A percentile compares a stretch with the other conserved stretches of the same genome.
Evolutionary conservation across 176 grass and related monocot genomes (phyloP).

Genomic region (Triticum timopheevii): DNA sequence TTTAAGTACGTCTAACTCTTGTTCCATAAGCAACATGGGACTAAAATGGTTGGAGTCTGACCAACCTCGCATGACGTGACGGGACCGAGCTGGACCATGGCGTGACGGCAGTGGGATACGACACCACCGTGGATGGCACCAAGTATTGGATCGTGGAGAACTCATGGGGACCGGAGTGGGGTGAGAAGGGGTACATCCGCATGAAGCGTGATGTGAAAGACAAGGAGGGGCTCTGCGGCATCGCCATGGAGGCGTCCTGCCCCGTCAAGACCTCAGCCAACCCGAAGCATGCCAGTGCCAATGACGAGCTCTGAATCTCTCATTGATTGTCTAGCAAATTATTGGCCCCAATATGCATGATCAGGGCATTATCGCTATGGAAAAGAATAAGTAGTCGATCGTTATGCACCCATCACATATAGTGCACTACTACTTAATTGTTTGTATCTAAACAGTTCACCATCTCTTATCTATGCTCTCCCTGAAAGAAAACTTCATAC

Average conservation of each 20-base stretch:
- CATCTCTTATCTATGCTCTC: no score
- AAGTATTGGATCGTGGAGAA: constrained; percentile 17
- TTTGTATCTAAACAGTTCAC: no score
- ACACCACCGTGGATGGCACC: background rate
- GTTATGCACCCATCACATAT: no score
- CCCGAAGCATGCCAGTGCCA: background rate
- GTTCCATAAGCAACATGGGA: no score
- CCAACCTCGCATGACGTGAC: no score
- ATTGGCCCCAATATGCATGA: background rate
- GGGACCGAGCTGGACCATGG: constrained; percentile 13
- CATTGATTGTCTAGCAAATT: background rate
- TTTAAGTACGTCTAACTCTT: no score
- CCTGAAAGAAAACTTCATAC: no score
- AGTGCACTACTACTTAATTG: no score
- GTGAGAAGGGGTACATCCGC: constrained; percentile 9
- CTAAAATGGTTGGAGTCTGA: no score
- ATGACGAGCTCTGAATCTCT: background rate
- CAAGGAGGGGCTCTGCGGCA: constrained; percentile 67
- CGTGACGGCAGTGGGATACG: background rate
- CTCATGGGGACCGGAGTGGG: background rate
- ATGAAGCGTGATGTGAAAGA: background rate
- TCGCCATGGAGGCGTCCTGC: constrained; percentile 81
- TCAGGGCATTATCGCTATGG: background rate
- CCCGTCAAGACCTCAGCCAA: constrained; percentile 65
- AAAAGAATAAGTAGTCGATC: background rate